Base-by-base conservation (phyloP, 2,329 filamentous ascomycete genomes). In the Cladosporium sp. region DNA sequence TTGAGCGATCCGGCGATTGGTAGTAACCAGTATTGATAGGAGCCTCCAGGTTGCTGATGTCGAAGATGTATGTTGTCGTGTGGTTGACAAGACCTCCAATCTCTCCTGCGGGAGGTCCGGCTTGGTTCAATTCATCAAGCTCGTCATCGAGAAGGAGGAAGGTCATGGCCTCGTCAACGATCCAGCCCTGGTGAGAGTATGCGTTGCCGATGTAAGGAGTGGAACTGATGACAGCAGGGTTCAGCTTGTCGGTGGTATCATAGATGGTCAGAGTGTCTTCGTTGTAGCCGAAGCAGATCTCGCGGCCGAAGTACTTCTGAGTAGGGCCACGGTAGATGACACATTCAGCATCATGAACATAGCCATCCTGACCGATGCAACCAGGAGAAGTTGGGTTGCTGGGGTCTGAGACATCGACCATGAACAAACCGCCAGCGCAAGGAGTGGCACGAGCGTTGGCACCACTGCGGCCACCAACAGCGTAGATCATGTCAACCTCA, bases 331-430 rank as follows among this genome's bases (percentile, higher is more conserved):
- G 74, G 70, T 82, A 82, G 61, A 79, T 75, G 39, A 85, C 71
- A 67, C 82, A 85, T 69, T 85, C 81, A 2, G 82, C 82, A 62
- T 85, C 82, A 68, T 85, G 82, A 15, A 84, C 82, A 65, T 85
- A 85, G 37, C 81, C 82, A 65, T 84, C 82, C 17, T 75, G 66
- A 20, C 76, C 74, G 9, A 79, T 78, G 64, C 82, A 85, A 48
- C 82, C 83, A 5, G 80, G 78, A 12, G 74, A 77, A 12, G 73
- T 78, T 6, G 82, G 79, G 58, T 82, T 83, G 12, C 76, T 70
- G 12, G 80, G 75, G 62, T 84, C 77, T 4, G 74, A 75, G 28
- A 85, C 74, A 66, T 85, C 80, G 62, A 85, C 80, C 73, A 84
- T 83, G 71, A 83, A 83, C 49, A 85, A 73, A 10, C 83, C 83